These are phyloP conservation scores for Coprinopsis marcescibilis DNA, from an alignment of 768 basidiomycete species.

Conservation along the genomic window DNA sequence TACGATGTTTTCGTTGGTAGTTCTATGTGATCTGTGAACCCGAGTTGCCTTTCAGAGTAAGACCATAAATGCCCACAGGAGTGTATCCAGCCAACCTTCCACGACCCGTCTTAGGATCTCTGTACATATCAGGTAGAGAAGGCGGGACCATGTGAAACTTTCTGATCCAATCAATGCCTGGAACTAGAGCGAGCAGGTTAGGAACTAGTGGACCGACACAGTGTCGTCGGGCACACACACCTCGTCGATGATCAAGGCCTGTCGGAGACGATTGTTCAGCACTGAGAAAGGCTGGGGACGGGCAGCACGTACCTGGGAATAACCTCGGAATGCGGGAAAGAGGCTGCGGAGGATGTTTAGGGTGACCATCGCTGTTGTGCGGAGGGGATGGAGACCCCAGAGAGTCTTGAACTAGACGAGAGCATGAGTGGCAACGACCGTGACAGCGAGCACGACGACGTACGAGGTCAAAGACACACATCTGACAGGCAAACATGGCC, in stretches of 20 bases:
- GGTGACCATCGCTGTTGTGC: conserved; percentile 64
- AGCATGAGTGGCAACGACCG: conserved; percentile 9
- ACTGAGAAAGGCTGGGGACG: conserved; percentile 7
- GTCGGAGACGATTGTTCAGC: conserved; percentile 18
- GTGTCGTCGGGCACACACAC: conserved; percentile 32
- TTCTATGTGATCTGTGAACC: conserved; percentile 31
- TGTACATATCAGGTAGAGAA: conserved; percentile 50
- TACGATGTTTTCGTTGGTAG: conserved; percentile 67
- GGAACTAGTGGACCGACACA: conserved; percentile 13
- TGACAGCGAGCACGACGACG: conserved; percentile 16
- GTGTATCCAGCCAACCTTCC: conserved; percentile 62
- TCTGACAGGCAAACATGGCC: conserved; percentile 48
- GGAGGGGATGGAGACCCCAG: conserved; percentile 55
- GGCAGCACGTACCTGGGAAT: conserved; percentile 55
- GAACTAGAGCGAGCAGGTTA: conserved; percentile 39
- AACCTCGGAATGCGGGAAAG: conserved; percentile 78
- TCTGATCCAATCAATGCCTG: conserved; percentile 65
- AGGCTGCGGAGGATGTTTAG: conserved; percentile 68
- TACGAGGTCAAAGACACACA: conserved; percentile 52
- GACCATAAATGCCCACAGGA: conserved; percentile 53
- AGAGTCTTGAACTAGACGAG: conserved; percentile 34
- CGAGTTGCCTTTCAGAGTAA: conserved; percentile 11
- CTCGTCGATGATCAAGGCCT: conserved; percentile 81
- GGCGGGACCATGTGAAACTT: conserved; percentile 64
- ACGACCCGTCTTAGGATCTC: conserved; percentile 60